Base-by-base conservation (phyloP, 441 rosid species). In the Bocquillonia castaneifolia region DNA sequence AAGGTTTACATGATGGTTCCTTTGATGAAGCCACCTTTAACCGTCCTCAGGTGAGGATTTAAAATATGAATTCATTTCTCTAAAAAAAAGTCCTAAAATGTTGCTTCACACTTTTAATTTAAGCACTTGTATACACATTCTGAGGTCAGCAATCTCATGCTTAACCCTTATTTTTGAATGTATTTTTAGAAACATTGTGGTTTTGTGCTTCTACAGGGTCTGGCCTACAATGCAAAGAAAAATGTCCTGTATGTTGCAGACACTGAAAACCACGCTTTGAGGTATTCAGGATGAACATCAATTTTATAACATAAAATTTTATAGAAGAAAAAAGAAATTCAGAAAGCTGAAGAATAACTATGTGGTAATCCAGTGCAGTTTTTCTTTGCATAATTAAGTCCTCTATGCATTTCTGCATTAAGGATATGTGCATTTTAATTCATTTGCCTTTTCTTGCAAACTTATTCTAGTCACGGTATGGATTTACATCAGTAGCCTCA, bases 181-280 rank as follows among this genome's bases (percentile, higher is more conserved):
- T 26, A 20, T 59, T 47, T 60, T 58, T 15, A 37, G 32, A 55
- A 60, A 73, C 45, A n/a, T 68, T 39, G 37, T 64, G 36, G 25
- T 66, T 68, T 36, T 62, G 18, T 81, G 71, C 59, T 71, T 81
- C 60, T 76, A 42, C 77, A 93, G 99, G 99, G 97, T 64, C 82
- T 93, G 55, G 89, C 97, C 70, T 93, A 91, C 78, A 93, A 91
- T 79, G 76, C 91, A 51, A 91, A 89, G 87, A 93, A 84, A 75
- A 88, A 88, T 83, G 47, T 89, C 59, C 91, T 93, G 28, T 93
- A 89, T 78, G 95, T 91, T 64, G 97, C 96, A 31, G 97, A 93
- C 75, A 91, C 99, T 1, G 97, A 93, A 83, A 93, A 89, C 68
- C 99, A 93, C 76, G 97, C 97, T 80, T 78, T 93, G 82, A 89